Evolutionary conservation across 495 filamentous ascomycete species (phyloP).

Genomic region (Xanthoparmelia taractica): DNA sequence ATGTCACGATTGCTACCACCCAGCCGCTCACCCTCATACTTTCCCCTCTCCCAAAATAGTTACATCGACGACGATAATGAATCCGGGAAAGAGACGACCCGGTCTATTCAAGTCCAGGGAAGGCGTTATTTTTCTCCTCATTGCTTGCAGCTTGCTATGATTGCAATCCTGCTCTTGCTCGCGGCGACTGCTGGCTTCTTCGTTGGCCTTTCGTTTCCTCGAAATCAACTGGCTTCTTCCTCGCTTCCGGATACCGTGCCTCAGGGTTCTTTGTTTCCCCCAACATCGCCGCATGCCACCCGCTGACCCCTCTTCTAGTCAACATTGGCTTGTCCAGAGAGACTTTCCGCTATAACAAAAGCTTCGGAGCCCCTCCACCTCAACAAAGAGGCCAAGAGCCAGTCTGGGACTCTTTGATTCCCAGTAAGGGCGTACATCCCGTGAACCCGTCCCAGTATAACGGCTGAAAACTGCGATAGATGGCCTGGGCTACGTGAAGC

Average conservation of each 20-base stretch:
- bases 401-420: slow-evolving; percentile 25
- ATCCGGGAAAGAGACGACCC: neutral
- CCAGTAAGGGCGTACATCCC: slow-evolving; percentile 17
- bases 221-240: neutral
- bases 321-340: neutral
- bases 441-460: neutral
- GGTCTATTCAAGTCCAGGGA: neutral
- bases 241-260: neutral
- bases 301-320: neutral
- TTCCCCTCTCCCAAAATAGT: neutral
- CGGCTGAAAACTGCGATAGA: slow-evolving; percentile 11
- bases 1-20: neutral
- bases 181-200: neutral
- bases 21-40: neutral
- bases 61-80: neutral
- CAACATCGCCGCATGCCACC: neutral
- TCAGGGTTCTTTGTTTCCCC: neutral
- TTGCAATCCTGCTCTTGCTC: neutral
- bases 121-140: neutral
- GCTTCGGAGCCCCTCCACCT: slow-evolving; percentile 11
- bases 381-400: slow-evolving; percentile 17
- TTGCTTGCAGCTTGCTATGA: neutral
- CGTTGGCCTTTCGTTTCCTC: neutral
- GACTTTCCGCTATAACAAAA: slow-evolving; percentile 9
- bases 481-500: slow-evolving; percentile 24